phyloP scores from a whole-genome alignment of 116 monocot genomes.

The Dioscorea cayenensis region DNA sequence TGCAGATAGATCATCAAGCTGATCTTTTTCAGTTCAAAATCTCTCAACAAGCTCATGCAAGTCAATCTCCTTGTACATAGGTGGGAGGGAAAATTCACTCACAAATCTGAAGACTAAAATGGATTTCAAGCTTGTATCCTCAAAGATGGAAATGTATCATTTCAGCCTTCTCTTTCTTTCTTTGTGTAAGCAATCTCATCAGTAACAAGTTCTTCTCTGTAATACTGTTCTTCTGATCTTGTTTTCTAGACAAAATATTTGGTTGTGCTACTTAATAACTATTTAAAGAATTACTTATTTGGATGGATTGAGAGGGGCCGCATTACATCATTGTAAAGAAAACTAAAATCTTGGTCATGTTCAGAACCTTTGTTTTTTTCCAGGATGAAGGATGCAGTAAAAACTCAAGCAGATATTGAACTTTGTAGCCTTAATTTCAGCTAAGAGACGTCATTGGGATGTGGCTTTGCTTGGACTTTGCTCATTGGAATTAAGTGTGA shows the following conservation, averaged over 20 bases:
- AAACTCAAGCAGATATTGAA: neutral
- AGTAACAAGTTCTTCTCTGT: neutral
- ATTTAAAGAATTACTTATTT: too few relatives aligned
- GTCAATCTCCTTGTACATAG: neutral
- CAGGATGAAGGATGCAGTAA: neutral
- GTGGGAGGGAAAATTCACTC: neutral
- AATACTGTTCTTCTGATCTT: neutral
- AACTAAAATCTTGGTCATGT: neutral
- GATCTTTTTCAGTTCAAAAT: neutral
- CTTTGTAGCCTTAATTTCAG: neutral
- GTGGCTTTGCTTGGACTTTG: neutral
- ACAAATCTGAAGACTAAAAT: neutral
- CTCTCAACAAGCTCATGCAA: neutral
- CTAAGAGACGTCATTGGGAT: neutral
- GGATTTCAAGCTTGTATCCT: neutral
- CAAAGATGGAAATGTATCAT: neutral
- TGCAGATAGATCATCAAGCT: neutral
- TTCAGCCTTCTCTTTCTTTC: neutral
- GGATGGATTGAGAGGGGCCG: too few relatives aligned
- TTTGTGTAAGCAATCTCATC: neutral
- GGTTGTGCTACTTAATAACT: too few relatives aligned
- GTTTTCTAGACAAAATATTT: neutral
- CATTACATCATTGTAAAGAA: neutral
- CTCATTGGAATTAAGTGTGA: neutral
- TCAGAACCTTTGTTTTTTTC: neutral